Percentiles rank a stretch among this genome's conserved stretches.
Conservation (phyloP, 2,329 filamentous ascomycete species). For the Trichoderma hamatum region DNA sequence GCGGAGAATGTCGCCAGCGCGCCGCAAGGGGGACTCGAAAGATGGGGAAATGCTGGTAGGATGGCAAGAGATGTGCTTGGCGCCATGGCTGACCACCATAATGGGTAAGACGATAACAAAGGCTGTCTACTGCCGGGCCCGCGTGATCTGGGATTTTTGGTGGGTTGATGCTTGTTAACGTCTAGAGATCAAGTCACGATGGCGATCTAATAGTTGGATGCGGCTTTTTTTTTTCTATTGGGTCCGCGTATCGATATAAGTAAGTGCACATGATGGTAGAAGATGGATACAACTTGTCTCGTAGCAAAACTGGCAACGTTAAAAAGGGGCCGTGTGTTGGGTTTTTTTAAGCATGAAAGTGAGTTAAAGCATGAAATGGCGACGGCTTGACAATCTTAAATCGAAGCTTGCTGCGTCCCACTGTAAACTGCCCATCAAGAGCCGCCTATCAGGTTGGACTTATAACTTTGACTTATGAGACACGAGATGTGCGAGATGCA, state of each 20-base stretch:
- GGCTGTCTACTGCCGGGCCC: not conserved
- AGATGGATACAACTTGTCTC: not conserved
- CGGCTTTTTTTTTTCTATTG: conserved; percentile 10
- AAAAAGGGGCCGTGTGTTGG: conserved; percentile 24
- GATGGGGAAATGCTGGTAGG: not conserved
- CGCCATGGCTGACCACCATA: not conserved
- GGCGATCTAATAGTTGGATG: conserved; percentile 12
- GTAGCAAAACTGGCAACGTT: not conserved
- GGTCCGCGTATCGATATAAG: not conserved
- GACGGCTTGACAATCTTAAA: not conserved
- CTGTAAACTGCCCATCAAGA: not conserved
- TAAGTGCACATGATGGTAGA: not conserved
- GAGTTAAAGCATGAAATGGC: not conserved
- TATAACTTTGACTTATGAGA: not conserved
- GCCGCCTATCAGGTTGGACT: not conserved
- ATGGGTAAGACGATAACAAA: not conserved
- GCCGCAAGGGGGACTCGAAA: not conserved
- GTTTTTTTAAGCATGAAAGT: conserved; percentile 27
- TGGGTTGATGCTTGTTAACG: not conserved
- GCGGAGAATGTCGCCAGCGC: not conserved
- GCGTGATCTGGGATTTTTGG: conserved; percentile 15
- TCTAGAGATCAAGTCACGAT: conserved; percentile 16
- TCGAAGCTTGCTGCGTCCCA: not conserved
- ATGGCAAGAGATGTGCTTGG: not conserved
- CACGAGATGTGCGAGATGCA: not conserved